These are phyloP conservation scores for Malania oleifera DNA, from an alignment of 164 flowering plant species.

Conservation along the genomic window DNA sequence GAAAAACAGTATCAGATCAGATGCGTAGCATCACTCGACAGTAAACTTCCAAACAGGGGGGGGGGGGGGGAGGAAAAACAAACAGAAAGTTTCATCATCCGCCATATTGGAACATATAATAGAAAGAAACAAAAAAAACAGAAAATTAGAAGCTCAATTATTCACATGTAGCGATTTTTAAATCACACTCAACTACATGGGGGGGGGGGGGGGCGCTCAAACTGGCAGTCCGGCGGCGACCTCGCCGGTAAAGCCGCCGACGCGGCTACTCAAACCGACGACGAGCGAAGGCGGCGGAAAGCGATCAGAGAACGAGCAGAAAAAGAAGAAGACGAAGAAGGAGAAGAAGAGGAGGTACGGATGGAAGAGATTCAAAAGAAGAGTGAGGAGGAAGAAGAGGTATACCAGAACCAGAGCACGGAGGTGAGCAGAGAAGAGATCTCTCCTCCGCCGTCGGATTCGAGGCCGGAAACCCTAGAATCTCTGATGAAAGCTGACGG, in stretches of 20 bases:
- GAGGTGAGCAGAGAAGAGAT: conserved; percentile 71
- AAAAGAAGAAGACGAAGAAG: conserved; percentile 20
- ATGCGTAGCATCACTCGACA: too few relatives aligned
- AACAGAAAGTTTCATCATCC: too few relatives aligned
- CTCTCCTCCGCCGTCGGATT: conserved; percentile 86
- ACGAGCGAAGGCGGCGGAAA: conserved; percentile 36
- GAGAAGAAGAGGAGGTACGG: conserved; percentile 7
- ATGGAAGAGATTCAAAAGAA: too few relatives aligned
- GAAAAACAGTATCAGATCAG: too few relatives aligned
- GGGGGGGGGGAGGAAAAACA: too few relatives aligned
- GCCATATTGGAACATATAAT: too few relatives aligned
- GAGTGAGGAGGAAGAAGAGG: conserved; percentile 17
- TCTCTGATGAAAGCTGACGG: conserved; percentile 70
- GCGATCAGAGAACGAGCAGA: conserved; percentile 9
- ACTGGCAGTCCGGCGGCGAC: conserved; percentile 22
- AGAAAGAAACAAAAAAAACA: too few relatives aligned
- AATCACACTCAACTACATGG: too few relatives aligned
- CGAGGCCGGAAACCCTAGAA: conserved; percentile 87
- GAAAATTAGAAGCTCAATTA: too few relatives aligned
- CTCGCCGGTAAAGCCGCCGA: conserved; percentile 48
- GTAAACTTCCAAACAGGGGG: too few relatives aligned
- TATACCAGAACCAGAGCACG: conserved; percentile 19
- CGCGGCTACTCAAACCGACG: conserved; percentile 86
- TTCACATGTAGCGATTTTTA: too few relatives aligned
- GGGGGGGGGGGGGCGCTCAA: too few relatives aligned